A percentile compares a stretch with the other conserved stretches of the same genome.
Evolutionary conservation across 768 basidiomycete species (phyloP).

Genomic region (Leccinellum rugosiceps): DNA sequence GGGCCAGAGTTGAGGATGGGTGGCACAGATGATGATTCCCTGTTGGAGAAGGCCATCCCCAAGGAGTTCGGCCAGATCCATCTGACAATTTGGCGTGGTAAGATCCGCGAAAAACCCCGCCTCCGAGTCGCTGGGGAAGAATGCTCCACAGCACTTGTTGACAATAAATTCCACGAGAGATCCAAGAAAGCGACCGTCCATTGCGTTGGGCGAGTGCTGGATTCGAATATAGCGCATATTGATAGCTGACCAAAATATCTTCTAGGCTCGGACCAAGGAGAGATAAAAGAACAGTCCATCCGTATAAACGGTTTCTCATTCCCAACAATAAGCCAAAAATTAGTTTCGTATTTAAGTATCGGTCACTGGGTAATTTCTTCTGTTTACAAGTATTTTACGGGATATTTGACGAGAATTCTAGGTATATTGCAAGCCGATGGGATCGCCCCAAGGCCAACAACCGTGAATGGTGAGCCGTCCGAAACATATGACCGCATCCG

Average conservation of each 20-base stretch:
- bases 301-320: neutral
- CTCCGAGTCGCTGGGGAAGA: accelerated
- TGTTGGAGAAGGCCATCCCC: conserved; percentile 4
- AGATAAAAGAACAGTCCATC: accelerated
- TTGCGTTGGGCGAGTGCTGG: conserved; percentile 13
- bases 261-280: conserved; percentile 12
- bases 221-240: neutral
- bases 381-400: neutral
- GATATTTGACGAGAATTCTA: neutral
- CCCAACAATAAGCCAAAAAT: conserved; percentile 4
- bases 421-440: conserved; percentile 19
- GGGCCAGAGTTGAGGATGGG: neutral
- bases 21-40: conserved; percentile 19
- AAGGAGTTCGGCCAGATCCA: conserved; percentile 16
- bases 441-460: conserved; percentile 9
- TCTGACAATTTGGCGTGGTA: conserved; percentile 5
- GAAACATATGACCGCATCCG: neutral
- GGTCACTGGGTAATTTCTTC: conserved; percentile 11
- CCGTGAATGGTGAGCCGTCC: neutral
- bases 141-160: neutral
- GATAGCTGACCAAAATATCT: neutral
- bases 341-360: conserved; percentile 21
- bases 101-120: too few species aligned
- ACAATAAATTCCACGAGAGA: conserved; percentile 17
- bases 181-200: conserved; percentile 22